These are phyloP conservation scores for Carpinus viminea DNA, from an alignment of 306 rosid species.

Conservation along the genomic window DNA sequence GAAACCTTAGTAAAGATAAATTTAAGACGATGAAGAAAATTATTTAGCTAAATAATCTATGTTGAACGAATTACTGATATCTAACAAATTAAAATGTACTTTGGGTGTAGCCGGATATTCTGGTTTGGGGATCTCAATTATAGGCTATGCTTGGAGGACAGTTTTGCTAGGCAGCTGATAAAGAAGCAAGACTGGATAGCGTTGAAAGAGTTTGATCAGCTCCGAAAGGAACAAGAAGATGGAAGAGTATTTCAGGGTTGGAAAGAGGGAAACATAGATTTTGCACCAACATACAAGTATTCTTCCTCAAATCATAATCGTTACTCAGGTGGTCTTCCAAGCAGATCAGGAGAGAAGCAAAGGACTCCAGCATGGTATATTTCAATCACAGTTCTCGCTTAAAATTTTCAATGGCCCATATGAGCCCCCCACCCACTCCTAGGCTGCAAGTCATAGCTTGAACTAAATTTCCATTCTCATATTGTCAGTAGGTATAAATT, in stretches of 20 bases:
- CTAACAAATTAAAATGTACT: not conserved
- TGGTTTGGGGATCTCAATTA: constrained; percentile 99
- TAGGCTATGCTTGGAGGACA: constrained; percentile 84
- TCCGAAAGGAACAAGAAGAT: constrained; percentile 62
- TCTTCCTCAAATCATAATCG: constrained; percentile 57
- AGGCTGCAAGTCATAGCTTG: constrained; percentile 9
- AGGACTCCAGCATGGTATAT: constrained; percentile 94
- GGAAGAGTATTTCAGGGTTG: constrained; percentile 91
- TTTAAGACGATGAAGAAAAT: not conserved
- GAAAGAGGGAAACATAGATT: constrained; percentile 87
- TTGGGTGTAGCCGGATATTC: constrained; percentile 77
- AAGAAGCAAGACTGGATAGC: constrained; percentile 78
- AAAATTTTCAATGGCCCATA: not conserved
- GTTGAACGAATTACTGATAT: not conserved
- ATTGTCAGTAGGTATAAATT: not conserved
- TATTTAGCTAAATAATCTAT: not conserved
- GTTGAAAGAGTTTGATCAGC: constrained; percentile 84
- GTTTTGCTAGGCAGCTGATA: constrained; percentile 68
- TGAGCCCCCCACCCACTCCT: constrained; percentile 1
- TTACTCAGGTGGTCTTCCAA: constrained; percentile 71
- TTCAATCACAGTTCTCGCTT: constrained; percentile 1
- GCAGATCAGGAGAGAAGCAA: constrained; percentile 79
- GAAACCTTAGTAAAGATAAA: not conserved
- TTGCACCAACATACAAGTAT: constrained; percentile 90
- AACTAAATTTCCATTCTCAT: not conserved